Evolutionary conservation across 805 yeast genomes (phyloP).

Genomic region (Schwanniomyces vanrijiae): DNA sequence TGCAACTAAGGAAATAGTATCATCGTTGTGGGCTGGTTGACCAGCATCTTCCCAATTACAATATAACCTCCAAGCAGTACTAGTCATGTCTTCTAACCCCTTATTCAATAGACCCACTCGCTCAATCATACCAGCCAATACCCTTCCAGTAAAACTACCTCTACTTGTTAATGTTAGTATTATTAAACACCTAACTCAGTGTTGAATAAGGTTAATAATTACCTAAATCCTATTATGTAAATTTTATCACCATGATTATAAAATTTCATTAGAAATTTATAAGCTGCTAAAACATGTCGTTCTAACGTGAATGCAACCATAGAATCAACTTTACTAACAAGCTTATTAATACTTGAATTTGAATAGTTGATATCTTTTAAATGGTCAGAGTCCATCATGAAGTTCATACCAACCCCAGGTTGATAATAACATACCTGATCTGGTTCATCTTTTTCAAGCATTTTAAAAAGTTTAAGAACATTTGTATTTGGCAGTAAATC

Average conservation of each 20-base stretch:
- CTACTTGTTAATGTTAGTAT: slow-evolving; percentile 28
- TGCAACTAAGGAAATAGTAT: slow-evolving; percentile 44
- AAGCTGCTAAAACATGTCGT: slow-evolving; percentile 58
- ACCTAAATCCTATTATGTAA: slow-evolving; percentile 58
- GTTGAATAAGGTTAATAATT: slow-evolving; percentile 5
- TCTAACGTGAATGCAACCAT: slow-evolving; percentile 56
- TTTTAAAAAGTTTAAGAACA: slow-evolving; percentile 50
- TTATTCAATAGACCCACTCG: slow-evolving; percentile 56
- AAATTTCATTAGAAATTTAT: slow-evolving; percentile 48
- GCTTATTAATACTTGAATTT: slow-evolving; percentile 4
- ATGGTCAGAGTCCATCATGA: slow-evolving; percentile 39
- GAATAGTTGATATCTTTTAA: slow-evolving; percentile 17
- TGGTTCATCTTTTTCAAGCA: slow-evolving; percentile 47
- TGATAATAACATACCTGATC: slow-evolving; percentile 61
- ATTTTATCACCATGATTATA: slow-evolving; percentile 52
- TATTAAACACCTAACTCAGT: background rate
- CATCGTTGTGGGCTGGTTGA: slow-evolving; percentile 49
- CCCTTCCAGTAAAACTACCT: slow-evolving; percentile 67
- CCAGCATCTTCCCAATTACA: slow-evolving; percentile 61
- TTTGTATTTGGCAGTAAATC: slow-evolving; percentile 57
- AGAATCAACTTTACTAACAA: slow-evolving; percentile 33
- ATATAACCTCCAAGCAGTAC: slow-evolving; percentile 64
- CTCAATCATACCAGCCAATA: slow-evolving; percentile 64
- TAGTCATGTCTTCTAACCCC: slow-evolving; percentile 57
- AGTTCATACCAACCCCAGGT: slow-evolving; percentile 63